A percentile compares a stretch with the other conserved stretches of the same genome.
phyloP scores from a whole-genome alignment of 495 filamentous ascomycete species.

The Aspergillus ostianus region DNA sequence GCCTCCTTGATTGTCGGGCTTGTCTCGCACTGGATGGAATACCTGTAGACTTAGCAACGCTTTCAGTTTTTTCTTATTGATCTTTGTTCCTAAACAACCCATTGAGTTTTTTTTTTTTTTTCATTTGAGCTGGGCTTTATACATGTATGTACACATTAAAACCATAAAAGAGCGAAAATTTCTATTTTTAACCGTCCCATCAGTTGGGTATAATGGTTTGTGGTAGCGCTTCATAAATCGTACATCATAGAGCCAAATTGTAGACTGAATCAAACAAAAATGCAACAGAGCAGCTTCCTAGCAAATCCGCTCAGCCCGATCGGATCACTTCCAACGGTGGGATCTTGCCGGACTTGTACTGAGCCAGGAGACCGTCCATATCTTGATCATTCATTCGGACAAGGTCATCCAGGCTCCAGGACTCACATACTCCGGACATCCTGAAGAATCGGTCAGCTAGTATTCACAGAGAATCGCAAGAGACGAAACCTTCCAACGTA shows the following conservation, averaged over 20 bases:
- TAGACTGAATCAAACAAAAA: neutral
- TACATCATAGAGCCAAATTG: neutral
- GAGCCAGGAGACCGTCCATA: conserved; percentile 72
- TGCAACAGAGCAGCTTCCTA: too few species aligned
- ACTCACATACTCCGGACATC: conserved; percentile 90
- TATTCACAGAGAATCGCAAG: neutral
- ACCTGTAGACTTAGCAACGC: conserved; percentile 28
- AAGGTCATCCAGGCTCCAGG: conserved; percentile 81
- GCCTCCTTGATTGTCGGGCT: conserved; percentile 16
- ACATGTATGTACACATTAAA: conserved; percentile 21
- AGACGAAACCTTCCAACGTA: conserved; percentile 30
- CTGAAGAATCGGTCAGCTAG: conserved; percentile 30
- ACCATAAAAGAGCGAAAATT: conserved; percentile 1
- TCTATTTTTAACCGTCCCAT: neutral
- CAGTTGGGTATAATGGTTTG: neutral
- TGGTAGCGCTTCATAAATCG: neutral
- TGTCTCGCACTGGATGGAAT: conserved; percentile 15
- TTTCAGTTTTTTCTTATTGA: conserved; percentile 22
- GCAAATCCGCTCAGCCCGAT: neutral
- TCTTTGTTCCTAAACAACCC: conserved; percentile 7
- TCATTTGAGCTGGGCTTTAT: conserved; percentile 11
- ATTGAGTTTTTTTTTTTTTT: neutral
- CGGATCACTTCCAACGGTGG: conserved; percentile 42
- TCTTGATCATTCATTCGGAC: conserved; percentile 80
- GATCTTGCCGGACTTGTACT: conserved; percentile 56